phyloP scores from a whole-genome alignment of 2,329 filamentous ascomycete genomes.

The Diaporthe citri region DNA sequence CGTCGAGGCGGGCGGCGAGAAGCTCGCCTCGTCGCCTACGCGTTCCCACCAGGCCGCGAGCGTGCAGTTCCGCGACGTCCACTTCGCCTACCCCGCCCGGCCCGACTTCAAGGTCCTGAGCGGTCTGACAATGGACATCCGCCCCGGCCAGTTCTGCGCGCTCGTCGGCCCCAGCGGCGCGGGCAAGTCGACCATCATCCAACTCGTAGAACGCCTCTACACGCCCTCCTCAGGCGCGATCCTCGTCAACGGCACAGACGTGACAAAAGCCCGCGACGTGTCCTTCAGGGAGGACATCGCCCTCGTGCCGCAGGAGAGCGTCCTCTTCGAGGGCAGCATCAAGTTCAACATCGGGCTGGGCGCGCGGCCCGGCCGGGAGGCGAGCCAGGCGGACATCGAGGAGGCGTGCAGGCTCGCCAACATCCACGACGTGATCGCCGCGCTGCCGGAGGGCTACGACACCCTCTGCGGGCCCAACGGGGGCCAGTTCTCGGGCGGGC shows the following conservation, averaged over 20 bases:
- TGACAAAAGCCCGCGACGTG: slow-evolving; percentile 38
- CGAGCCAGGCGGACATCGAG: slow-evolving; percentile 63
- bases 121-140: slow-evolving; percentile 53
- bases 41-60: slow-evolving; percentile 25
- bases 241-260: slow-evolving; percentile 63
- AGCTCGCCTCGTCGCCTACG: background rate
- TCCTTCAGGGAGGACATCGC: slow-evolving; percentile 54
- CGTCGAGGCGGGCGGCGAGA: slow-evolving; percentile 48
- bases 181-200: slow-evolving; percentile 62
- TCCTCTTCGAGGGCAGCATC: slow-evolving; percentile 57
- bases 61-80: slow-evolving; percentile 66
- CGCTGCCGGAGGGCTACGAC: slow-evolving; percentile 68
- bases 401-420: slow-evolving; percentile 69
- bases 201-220: slow-evolving; percentile 67
- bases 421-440: slow-evolving; percentile 69
- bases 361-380: slow-evolving; percentile 58
- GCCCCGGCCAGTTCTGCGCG: slow-evolving; percentile 54
- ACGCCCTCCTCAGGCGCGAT: slow-evolving; percentile 62
- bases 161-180: slow-evolving; percentile 61
- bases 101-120: slow-evolving; percentile 64
- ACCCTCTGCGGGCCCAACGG: slow-evolving; percentile 72
- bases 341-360: slow-evolving; percentile 56
- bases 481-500: slow-evolving; percentile 75
- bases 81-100: slow-evolving; percentile 72
- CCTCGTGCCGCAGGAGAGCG: slow-evolving; percentile 55